Evolutionary conservation across 257 asterid genomes (phyloP).

Genomic region (Ajuga chamaepitys): DNA sequence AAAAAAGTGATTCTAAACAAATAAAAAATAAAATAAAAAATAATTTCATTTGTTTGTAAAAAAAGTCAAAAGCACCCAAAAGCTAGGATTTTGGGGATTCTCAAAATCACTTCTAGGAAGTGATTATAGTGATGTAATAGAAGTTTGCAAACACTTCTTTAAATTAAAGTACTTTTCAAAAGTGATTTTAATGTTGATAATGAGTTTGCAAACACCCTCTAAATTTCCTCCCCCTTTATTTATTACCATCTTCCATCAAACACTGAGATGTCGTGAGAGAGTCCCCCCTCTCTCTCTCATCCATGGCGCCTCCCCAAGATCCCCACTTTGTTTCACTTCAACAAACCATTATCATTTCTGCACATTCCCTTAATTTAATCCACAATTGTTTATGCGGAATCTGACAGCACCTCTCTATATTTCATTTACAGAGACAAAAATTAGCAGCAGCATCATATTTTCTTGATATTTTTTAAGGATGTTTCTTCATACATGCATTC

Average conservation of each 20-base stretch:
- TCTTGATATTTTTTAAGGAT: conserved; percentile 16
- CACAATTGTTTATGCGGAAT: conserved; percentile 8
- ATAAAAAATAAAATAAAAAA: no score
- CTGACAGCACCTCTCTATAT: conserved; percentile 11
- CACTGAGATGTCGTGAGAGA: conserved; percentile 15
- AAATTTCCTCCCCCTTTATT: not conserved
- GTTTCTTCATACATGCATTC: conserved; percentile 28
- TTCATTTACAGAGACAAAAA: conserved; percentile 5
- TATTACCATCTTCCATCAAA: not conserved
- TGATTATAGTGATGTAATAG: no score
- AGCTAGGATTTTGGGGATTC: no score
- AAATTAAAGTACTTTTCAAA: no score
- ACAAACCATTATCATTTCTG: conserved; percentile 6
- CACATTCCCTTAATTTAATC: conserved; percentile 16
- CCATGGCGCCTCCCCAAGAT: conserved; percentile 17
- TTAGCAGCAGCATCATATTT: not conserved
- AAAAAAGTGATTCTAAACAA: no score
- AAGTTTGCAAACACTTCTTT: no score
- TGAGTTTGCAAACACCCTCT: no score
- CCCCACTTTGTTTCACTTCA: conserved; percentile 3
- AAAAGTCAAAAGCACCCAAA: no score
- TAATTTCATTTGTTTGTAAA: no score
- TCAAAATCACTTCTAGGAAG: no score
- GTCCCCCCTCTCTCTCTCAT: not conserved
- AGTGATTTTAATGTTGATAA: no score